These are phyloP conservation scores for Sambucus nigra DNA, from an alignment of 129 eudicot species.

Conservation along the genomic window DNA sequence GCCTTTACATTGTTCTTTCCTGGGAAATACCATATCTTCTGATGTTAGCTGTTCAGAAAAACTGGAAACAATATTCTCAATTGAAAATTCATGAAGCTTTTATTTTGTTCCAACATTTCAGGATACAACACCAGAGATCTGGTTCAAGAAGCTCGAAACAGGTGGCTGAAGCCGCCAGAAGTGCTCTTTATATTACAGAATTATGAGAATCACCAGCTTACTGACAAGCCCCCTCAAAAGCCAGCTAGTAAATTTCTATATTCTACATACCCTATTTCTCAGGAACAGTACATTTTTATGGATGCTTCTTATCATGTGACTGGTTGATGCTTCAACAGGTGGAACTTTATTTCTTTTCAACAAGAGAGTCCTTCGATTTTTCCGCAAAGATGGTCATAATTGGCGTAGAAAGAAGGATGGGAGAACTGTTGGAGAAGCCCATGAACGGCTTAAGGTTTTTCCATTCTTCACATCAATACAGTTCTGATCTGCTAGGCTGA, in stretches of 20 bases:
- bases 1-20: no score
- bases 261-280: not conserved
- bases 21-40: no score
- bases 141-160: constrained; percentile 61
- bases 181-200: constrained; percentile 71
- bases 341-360: constrained; percentile 90
- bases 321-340: constrained; percentile 35
- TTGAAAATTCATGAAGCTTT: not conserved
- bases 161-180: constrained; percentile 94
- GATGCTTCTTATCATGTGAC: constrained; percentile 2
- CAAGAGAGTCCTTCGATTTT: constrained; percentile 78
- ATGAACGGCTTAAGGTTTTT: constrained; percentile 85
- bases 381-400: constrained; percentile 88
- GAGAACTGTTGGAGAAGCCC: constrained; percentile 91
- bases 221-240: constrained; percentile 59
- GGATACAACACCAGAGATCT: constrained; percentile 63
- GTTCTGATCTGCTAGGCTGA: not conserved
- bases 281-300: not conserved
- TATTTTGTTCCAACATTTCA: constrained; percentile 23
- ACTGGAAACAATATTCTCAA: not conserved
- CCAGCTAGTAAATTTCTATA: constrained; percentile 51
- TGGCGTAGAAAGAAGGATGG: constrained; percentile 97
- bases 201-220: constrained; percentile 58
- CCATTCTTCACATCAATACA: constrained; percentile 8
- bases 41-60: not conserved